Conservation (phyloP, 2,329 filamentous ascomycete species). For the Fusarium sp. region DNA sequence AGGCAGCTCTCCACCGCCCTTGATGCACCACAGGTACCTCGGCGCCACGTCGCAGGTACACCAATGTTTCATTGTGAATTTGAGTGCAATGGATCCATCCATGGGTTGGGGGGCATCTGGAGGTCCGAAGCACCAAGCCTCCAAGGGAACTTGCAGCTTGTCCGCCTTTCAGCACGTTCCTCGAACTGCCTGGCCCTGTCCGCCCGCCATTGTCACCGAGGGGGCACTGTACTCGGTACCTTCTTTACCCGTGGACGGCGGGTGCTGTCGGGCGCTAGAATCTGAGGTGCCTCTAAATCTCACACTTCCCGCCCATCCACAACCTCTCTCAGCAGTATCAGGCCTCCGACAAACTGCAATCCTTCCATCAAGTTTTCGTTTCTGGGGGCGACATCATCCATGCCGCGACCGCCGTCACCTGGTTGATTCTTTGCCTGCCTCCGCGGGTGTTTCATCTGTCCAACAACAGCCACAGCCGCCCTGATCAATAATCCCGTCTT, state of each 20-base stretch:
- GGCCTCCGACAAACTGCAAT: conserved; percentile 4
- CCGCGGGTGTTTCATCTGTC: conserved; percentile 15
- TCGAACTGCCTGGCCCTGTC: background rate
- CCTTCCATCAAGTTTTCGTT: conserved; percentile 9
- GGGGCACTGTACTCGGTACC: background rate
- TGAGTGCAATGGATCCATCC: background rate
- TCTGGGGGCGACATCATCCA: background rate
- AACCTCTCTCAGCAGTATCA: conserved; percentile 24
- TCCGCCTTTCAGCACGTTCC: background rate
- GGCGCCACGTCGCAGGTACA: conserved; percentile 13
- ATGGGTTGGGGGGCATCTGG: background rate
- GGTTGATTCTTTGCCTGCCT: conserved; percentile 1
- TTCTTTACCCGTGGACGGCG: background rate
- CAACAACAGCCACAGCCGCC: conserved; percentile 19
- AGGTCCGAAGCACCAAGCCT: background rate
- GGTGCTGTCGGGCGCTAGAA: conserved; percentile 1
- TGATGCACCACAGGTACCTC: conserved; percentile 13
- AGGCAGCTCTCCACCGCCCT: conserved; percentile 4
- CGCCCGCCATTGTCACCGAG: background rate
- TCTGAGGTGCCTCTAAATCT: background rate
- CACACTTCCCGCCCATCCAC: conserved; percentile 6
- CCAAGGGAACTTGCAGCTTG: background rate
- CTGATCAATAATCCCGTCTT: conserved; percentile 24
- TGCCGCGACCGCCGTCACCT: background rate
- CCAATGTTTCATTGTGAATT: conserved; percentile 4